These are phyloP conservation scores for Agrocybe pediades DNA, from an alignment of 768 basidiomycete genomes.

Conservation along the genomic window DNA sequence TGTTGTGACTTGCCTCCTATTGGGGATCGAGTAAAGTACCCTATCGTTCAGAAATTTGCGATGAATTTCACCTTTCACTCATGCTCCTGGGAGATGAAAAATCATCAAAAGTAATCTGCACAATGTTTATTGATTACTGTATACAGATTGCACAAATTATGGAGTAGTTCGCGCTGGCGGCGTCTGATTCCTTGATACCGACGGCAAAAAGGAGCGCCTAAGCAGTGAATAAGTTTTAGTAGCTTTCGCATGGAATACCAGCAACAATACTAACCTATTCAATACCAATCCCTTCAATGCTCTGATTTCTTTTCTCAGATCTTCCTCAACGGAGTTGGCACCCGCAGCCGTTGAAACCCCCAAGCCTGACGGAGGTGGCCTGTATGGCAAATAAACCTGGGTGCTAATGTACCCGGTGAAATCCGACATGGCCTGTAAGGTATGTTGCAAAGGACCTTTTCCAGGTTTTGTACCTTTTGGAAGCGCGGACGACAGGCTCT, in stretches of 20 bases:
- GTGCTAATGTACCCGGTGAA: constrained; percentile 81
- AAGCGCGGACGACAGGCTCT: constrained; percentile 35
- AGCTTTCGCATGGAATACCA: background rate
- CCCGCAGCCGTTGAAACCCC: constrained; percentile 27
- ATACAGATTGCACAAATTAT: background rate
- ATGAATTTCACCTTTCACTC: background rate
- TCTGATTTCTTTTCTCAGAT: constrained; percentile 71
- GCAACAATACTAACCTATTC: constrained; percentile 53
- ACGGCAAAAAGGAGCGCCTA: constrained; percentile 44
- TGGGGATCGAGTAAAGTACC: no score
- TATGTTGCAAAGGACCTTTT: constrained; percentile 53
- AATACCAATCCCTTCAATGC: constrained; percentile 79
- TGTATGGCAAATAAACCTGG: constrained; percentile 63
- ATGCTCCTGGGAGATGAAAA: no score
- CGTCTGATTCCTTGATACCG: constrained; percentile 23
- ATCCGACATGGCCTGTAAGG: constrained; percentile 66
- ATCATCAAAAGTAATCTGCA: background rate
- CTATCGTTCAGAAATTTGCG: background rate
- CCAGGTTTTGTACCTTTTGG: constrained; percentile 31
- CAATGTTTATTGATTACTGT: background rate
- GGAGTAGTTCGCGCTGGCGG: constrained; percentile 8
- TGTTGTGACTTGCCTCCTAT: no score
- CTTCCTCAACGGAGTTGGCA: constrained; percentile 57
- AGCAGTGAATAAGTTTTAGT: background rate
- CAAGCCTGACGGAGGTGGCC: constrained; percentile 26